Percentiles rank a stretch among this genome's conserved stretches.
Conservation (phyloP, 1,284 basidiomycete genomes). For the Cutaneotrichosporon spelunceum region DNA sequence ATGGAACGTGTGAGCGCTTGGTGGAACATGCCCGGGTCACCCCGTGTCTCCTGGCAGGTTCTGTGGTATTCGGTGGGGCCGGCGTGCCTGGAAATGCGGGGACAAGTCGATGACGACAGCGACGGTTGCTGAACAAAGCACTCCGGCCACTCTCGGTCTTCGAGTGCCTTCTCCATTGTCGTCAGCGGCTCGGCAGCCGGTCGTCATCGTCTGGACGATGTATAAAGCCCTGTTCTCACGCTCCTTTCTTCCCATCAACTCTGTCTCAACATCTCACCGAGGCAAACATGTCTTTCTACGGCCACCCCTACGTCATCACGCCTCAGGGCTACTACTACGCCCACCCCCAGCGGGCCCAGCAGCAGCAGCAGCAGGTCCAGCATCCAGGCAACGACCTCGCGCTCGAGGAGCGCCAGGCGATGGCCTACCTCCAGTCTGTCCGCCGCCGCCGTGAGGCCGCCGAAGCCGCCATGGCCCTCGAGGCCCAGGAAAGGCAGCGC, state of each 20-base stretch:
- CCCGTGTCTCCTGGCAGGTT: neutral
- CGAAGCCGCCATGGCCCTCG: slow-evolving; percentile 29
- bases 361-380: slow-evolving; percentile 10
- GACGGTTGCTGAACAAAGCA: neutral
- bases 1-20: neutral
- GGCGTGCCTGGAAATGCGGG: neutral
- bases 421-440: slow-evolving; percentile 43
- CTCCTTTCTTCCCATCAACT: neutral
- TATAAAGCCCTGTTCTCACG: neutral
- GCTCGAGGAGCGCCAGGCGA: slow-evolving; percentile 42
- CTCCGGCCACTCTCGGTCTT: neutral
- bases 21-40: slow-evolving; percentile 2
- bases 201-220: neutral
- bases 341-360: slow-evolving; percentile 9
- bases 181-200: neutral
- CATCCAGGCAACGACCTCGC: slow-evolving; percentile 19
- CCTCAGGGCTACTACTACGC: slow-evolving; percentile 2
- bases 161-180: neutral
- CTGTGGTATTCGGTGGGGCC: neutral
- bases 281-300: slow-evolving; percentile 21
- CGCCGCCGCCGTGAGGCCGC: slow-evolving; percentile 39
- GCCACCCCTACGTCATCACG: slow-evolving; percentile 20
- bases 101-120: neutral
- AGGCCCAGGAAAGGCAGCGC: slow-evolving; percentile 24
- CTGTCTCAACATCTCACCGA: neutral